Conservation (phyloP, 2,329 filamentous ascomycete genomes). For the Dothistroma pini region DNA sequence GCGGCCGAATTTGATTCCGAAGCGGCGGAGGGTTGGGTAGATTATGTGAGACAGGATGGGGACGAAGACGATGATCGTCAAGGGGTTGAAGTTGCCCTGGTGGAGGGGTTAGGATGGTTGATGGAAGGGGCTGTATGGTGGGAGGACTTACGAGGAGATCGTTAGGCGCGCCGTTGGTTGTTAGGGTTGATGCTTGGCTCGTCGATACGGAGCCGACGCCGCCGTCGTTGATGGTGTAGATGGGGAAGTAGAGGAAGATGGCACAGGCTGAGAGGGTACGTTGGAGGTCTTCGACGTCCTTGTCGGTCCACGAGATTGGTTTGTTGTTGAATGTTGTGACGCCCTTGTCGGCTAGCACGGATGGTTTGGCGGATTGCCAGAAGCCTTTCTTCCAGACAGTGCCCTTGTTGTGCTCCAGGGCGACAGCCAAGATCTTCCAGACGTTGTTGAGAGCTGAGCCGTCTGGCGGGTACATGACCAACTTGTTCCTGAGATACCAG, state of each 20-base stretch:
- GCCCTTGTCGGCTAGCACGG: conserved; percentile 19
- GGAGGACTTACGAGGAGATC: conserved; percentile 36
- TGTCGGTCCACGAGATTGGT: conserved; percentile 56
- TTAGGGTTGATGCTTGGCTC: conserved; percentile 24
- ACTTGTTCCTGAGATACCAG: conserved; percentile 24
- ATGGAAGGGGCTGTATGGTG: neutral
- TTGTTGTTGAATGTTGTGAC: conserved; percentile 18
- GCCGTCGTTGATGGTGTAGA: conserved; percentile 36
- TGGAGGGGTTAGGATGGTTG: neutral
- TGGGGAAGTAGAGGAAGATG: conserved; percentile 54
- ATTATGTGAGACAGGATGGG: conserved; percentile 40
- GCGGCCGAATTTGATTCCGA: conserved; percentile 41
- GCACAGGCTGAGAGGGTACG: conserved; percentile 62
- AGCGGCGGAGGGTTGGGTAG: conserved; percentile 41
- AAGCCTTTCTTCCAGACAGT: conserved; percentile 24
- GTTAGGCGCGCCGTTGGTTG: conserved; percentile 39
- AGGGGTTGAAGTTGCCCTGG: conserved; percentile 42
- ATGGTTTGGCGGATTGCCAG: conserved; percentile 25
- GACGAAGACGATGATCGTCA: conserved; percentile 43
- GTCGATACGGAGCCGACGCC: conserved; percentile 27
- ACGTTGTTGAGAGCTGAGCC: conserved; percentile 23
- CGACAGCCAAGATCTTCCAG: conserved; percentile 22
- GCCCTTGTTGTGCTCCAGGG: conserved; percentile 24
- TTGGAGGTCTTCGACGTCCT: conserved; percentile 68
- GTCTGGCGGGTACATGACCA: conserved; percentile 25